Evolutionary conservation across 331 rosid species (phyloP).

Genomic region (Phaseolus coccineus): DNA sequence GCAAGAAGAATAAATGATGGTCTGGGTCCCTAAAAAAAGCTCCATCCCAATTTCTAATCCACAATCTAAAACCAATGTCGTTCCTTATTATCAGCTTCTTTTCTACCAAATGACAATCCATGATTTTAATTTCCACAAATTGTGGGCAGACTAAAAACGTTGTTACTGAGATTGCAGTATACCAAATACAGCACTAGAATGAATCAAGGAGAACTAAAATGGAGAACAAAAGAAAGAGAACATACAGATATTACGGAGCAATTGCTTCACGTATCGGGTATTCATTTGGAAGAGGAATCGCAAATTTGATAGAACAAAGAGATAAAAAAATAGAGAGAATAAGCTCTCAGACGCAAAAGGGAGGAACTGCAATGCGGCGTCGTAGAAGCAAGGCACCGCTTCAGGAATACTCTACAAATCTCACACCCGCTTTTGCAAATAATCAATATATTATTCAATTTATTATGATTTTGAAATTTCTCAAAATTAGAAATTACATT

Average conservation of each 20-base stretch:
- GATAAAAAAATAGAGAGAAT: not conserved
- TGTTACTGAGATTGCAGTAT: not conserved
- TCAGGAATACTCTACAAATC: slow-evolving; percentile 3
- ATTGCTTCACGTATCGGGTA: slow-evolving; percentile 46
- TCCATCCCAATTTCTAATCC: not conserved
- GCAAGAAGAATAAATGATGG: not conserved
- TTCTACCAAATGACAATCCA: not conserved
- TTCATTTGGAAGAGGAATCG: slow-evolving; percentile 51
- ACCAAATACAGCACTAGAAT: slow-evolving; percentile 29
- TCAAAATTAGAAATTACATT: too few relatives aligned
- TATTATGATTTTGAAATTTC: too few relatives aligned
- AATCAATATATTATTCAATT: not conserved
- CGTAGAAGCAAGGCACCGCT: not conserved
- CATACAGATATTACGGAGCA: slow-evolving; percentile 63
- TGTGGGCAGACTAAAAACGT: not conserved
- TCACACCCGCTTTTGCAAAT: not conserved
- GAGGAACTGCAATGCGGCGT: not conserved
- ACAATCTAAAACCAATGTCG: not conserved
- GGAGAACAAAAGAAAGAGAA: slow-evolving; percentile 11
- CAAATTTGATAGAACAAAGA: not conserved
- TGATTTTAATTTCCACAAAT: slow-evolving; percentile 19
- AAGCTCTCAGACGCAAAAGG: not conserved
- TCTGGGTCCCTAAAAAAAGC: not conserved
- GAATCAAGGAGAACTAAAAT: not conserved
- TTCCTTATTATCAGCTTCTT: not conserved